These are phyloP conservation scores for Leccinum imitatum DNA, from an alignment of 768 basidiomycete species.

Conservation along the genomic window DNA sequence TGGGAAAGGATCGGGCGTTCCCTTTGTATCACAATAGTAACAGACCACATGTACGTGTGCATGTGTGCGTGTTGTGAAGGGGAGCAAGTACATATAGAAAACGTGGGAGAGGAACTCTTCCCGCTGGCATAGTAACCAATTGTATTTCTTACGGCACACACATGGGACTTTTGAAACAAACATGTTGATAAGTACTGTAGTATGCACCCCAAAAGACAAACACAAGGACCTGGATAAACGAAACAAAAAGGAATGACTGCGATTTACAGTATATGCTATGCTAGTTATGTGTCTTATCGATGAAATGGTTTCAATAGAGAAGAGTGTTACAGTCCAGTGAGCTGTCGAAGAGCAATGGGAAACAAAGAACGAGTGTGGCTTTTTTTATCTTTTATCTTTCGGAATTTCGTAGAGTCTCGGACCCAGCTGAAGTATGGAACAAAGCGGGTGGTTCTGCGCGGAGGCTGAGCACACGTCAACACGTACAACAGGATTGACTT, in stretches of 20 bases:
- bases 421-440: slow-evolving; percentile 16
- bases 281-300: slow-evolving; percentile 23
- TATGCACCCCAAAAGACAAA: slow-evolving; percentile 24
- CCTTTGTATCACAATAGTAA: slow-evolving; percentile 12
- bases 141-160: slow-evolving; percentile 16
- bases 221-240: slow-evolving; percentile 9
- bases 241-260: slow-evolving; percentile 30
- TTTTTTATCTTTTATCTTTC: slow-evolving; percentile 24
- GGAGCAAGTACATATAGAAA: slow-evolving; percentile 1
- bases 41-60: neutral
- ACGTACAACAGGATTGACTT: slow-evolving; percentile 27
- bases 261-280: slow-evolving; percentile 29
- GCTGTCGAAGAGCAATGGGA: slow-evolving; percentile 14
- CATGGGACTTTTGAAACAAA: slow-evolving; percentile 13
- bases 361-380: slow-evolving; percentile 26
- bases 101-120: neutral
- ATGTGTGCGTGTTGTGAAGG: neutral
- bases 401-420: slow-evolving; percentile 27
- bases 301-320: slow-evolving; percentile 18
- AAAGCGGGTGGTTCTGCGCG: slow-evolving; percentile 7
- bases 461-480: slow-evolving; percentile 25
- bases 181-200: slow-evolving; percentile 13
- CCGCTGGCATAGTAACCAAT: slow-evolving; percentile 4
- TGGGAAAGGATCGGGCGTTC: slow-evolving; percentile 28
- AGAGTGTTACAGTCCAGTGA: slow-evolving; percentile 30